Evolutionary conservation across 768 basidiomycete species (phyloP), one percentile per base, ranked within the genome.

Genomic region (Boletus eberwhitei): DNA sequence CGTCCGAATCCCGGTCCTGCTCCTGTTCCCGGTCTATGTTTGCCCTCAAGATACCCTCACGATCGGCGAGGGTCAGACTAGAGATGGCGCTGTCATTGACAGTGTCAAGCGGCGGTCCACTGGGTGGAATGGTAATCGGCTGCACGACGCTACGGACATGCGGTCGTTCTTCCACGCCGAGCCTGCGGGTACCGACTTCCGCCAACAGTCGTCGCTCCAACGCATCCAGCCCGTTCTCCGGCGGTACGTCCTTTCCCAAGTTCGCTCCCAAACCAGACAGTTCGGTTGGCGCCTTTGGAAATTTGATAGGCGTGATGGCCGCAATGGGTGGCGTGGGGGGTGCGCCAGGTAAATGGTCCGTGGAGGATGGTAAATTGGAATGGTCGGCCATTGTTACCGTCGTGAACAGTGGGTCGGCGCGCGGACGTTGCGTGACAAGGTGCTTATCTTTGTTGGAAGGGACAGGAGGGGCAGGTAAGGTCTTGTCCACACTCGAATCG

Each of bases 151-250:
- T 58, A 41, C 75, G 68, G 8, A 75, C 72, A 38, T 77, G 73
- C 0, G 74, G 71, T 12, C 65, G 63, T 39, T 59, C 54, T 26
- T 66, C 61, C 17, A 52, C 57, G n/a, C 74, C 70, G 0, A 66
- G 57, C 62, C 72, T 76, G 47, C 84, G 77, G 19, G 88, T 90
- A 26, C 89, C 89, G 8, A 91, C 88, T 61, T 90, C 83, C 0
- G 81, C 83, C 1, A 87, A 69, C 4, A 92, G 72, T 48, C 83
- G 75, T 45, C 81, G 75, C 64, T 92, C 89, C 8, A 92, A 71
- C 4, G 84, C 88, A 58, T 92, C 88, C 4, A 92, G 71, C 9
- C 88, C 88, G 47, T 76, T 83, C 60, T 81, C 82, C 39, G 57
- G 61, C 5, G 48, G 52, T 11, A 48, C 59, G 29, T 59, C 55